Evolutionary conservation across 1,284 basidiomycete genomes (phyloP).

Genomic region (Heterobasidion parviporum): DNA sequence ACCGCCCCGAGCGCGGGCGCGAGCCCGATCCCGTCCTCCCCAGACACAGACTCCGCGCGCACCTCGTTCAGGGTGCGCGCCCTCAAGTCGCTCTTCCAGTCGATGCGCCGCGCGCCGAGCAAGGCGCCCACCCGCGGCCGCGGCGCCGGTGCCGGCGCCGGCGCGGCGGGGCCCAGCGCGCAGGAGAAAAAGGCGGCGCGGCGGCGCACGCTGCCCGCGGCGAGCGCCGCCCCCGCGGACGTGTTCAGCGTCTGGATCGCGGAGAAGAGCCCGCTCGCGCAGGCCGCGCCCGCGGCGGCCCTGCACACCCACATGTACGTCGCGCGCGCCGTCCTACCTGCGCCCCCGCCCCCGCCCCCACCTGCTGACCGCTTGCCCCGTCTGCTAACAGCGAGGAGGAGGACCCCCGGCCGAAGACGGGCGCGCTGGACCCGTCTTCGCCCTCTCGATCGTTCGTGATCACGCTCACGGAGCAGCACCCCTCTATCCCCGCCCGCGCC

Average conservation of each 20-base stretch:
- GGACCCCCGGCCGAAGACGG: background rate
- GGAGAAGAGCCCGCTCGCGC: background rate
- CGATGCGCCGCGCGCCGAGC: background rate
- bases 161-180: background rate
- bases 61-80: background rate
- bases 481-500: conserved; percentile 2
- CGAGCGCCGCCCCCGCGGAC: background rate
- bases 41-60: background rate
- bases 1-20: background rate
- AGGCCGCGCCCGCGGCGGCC: background rate
- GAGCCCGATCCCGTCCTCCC: background rate
- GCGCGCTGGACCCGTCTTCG: conserved; percentile 5
- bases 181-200: background rate
- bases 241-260: background rate
- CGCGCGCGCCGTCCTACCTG: background rate
- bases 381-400: background rate
- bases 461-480: background rate
- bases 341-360: background rate
- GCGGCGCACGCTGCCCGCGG: background rate
- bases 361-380: background rate
- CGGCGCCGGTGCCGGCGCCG: too few species aligned
- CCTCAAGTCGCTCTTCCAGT: background rate
- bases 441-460: background rate
- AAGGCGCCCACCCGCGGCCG: background rate
- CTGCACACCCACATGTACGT: background rate